Evolutionary conservation across 495 filamentous ascomycete species (phyloP), one percentile per base, ranked within the genome.

Genomic region (Penicillium herquei): DNA sequence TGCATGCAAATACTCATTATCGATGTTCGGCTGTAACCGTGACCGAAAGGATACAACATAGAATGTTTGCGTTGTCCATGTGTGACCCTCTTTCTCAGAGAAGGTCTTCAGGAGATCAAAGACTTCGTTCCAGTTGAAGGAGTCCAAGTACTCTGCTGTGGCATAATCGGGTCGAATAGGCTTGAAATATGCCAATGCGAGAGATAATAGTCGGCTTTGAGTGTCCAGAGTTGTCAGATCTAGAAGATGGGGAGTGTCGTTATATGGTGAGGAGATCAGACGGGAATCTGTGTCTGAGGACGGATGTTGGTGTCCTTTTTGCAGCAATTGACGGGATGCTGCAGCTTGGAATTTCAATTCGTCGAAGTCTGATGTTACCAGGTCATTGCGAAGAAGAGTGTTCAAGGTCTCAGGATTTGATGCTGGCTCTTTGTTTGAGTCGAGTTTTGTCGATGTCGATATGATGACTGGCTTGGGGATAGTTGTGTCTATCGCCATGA

Each of bases 31-130:
- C 6, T 80, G 78, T 14, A 94, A 80, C 51, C 71, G 79, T 0
- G 89, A 94, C 1, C 90, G 81, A 70, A 96, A 96, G 7, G 84
- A 85, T 16, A 96, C 90, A 39, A 95, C 77, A 59, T 91, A 96
- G 75, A 92, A 96, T 32, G 75, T 74, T 47, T 78, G 79, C 39
- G 76, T 71, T 46, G 76, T 82, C 87, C 88, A 95, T 1, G 56
- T 46, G 52, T 84, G 78, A n/a, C 73, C 68, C 3, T 73, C 71
- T 17, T 67, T 57, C 6, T 67, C 66, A 52, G 73, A 44, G 11
- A 73, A 58, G 1, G 74, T 56, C 54, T 67, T 70, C 42, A 93
- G 66, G 18, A 75, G 70, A 10, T 71, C 67, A 12, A 91, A 73
- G 6, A 94, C 73, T 16, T 82, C 77, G 9, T 62, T 51, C 88